Base-by-base conservation (phyloP, 2,329 filamentous ascomycete species). In the Paracamarosporium sp. region DNA sequence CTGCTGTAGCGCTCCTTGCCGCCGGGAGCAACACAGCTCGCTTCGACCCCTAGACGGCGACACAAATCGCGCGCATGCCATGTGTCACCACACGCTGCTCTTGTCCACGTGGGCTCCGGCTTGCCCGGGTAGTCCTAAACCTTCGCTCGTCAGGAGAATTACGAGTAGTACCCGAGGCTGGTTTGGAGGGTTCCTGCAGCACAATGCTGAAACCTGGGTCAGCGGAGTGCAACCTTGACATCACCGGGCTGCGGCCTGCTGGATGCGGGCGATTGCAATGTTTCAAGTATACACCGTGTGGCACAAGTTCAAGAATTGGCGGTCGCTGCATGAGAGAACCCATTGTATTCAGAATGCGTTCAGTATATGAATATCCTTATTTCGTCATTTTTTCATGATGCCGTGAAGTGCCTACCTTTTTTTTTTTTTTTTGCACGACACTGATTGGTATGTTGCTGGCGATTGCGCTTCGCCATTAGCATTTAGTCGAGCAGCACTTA, bases 121-220 rank as follows among this genome's bases (percentile, higher is more conserved):
- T 7, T 33, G n/a, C n/a, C n/a, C n/a, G n/a, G n/a, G n/a, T n/a
- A n/a, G n/a, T n/a, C n/a, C n/a, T n/a, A n/a, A n/a, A n/a, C n/a
- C n/a, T n/a, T n/a, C 40, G 40, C 40, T 25, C 20, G 20, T 43
- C 5, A 43, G 40, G 20, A 43, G 40, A 12, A 43, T 43, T 43
- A 22, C 6, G 3, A 27, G 35, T 12, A 20, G 25, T 28, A 22
- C 9, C 48, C 13, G 48, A 30, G 24, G 6, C 27, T n/a, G n/a
- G n/a, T n/a, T n/a, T n/a, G 27, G 43, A 48, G 46, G 53, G 62
- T 61, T 59, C 60, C 57, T 65, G 60, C 62, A 63, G 58, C 50
- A 28, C 55, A 51, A 47, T 53, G 47, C 53, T 58, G 53, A 63
- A 22, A 38, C 22, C 47, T 55, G 50, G 48, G 48, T 52, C 22